Conservation (phyloP, 1,284 basidiomycete species). For the Cutaneotrichosporon curvatum region DNA sequence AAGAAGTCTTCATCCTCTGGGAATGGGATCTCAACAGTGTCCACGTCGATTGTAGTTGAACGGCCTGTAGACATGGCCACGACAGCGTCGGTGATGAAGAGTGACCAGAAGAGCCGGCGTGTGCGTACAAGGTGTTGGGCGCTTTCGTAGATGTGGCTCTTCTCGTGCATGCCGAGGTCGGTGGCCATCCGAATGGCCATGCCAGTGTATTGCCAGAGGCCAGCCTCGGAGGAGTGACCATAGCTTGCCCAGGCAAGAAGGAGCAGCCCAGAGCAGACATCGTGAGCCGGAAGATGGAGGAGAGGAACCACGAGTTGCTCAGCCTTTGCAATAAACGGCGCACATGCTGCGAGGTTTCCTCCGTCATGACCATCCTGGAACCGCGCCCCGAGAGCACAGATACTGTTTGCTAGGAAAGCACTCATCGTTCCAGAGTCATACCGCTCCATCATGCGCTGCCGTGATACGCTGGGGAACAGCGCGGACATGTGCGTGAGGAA, state of each 20-base stretch:
- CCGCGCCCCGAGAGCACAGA: constrained; percentile 42
- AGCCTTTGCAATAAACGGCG: constrained; percentile 48
- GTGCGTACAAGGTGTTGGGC: constrained; percentile 44
- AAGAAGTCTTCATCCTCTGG: constrained; percentile 46
- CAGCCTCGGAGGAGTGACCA: constrained; percentile 48
- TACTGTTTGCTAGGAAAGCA: constrained; percentile 45
- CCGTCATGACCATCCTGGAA: constrained; percentile 15
- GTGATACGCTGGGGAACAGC: constrained; percentile 45
- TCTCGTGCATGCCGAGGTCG: constrained; percentile 48
- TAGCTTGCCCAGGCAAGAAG: constrained; percentile 47
- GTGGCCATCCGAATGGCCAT: constrained; percentile 49
- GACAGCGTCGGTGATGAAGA: constrained; percentile 48
- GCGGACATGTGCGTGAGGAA: constrained; percentile 44
- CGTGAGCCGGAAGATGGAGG: constrained; percentile 46
- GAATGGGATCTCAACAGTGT: constrained; percentile 47
- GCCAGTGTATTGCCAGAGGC: constrained; percentile 43
- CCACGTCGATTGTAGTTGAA: constrained; percentile 45
- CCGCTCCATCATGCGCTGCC: constrained; percentile 42
- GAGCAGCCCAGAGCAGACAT: constrained; percentile 45
- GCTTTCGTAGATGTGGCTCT: constrained; percentile 47
- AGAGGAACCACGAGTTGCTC: constrained; percentile 47
- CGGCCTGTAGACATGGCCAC: constrained; percentile 41
- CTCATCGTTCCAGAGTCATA: constrained; percentile 47
- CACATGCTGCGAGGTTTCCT: constrained; percentile 29
- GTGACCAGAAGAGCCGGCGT: constrained; percentile 44